Base-by-base conservation (phyloP, 148 eudicot genomes). In the Rhododendron henanense region DNA sequence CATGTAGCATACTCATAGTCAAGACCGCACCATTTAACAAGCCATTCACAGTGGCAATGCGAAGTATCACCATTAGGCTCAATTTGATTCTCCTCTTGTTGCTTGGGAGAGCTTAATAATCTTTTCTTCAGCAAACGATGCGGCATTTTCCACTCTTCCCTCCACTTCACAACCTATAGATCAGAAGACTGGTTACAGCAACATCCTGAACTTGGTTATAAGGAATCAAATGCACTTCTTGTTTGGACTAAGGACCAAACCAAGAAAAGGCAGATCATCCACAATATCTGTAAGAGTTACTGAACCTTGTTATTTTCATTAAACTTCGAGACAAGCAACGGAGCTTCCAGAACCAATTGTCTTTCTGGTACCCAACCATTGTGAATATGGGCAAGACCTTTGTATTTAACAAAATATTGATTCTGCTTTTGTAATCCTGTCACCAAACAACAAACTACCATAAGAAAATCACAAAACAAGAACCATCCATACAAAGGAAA, bases 371-470 rank as follows among this genome's bases (percentile, higher is more conserved):
- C 81, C 98, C 98, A 96, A 74, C 85, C 87, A 82, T 93, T 94
- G 91, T 94, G 94, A 83, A 91, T 61, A 91, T 94, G 98, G 78
- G 98, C 93, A 92, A 96, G 94, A 86, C 98, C 98, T 83, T 90
- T 94, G 87, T 92, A 96, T 90, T 94, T 96, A 84, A 92, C 94
- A 73, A 94, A 89, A 87, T 89, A 96, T 74, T 94, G 92, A 89
- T 87, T 93, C 87, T 94, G 94, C 85, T 78, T 88, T 78, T 59
- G 88, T 37, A 75, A 84, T 51, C 91, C 98, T 96, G 86, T 16
- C 83, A 83, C 63, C 85, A 85, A 85, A 81, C 16, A 88, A 37
- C 39, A 83, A 84, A 81, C 41, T 51, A 28, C 11, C 74, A 81
- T 87, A 44, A 50, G 69, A 48, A 74, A 35, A 78, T 77, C 50